Conservation (phyloP, 768 basidiomycete species). For the Rhizopogon vesiculosus region DNA sequence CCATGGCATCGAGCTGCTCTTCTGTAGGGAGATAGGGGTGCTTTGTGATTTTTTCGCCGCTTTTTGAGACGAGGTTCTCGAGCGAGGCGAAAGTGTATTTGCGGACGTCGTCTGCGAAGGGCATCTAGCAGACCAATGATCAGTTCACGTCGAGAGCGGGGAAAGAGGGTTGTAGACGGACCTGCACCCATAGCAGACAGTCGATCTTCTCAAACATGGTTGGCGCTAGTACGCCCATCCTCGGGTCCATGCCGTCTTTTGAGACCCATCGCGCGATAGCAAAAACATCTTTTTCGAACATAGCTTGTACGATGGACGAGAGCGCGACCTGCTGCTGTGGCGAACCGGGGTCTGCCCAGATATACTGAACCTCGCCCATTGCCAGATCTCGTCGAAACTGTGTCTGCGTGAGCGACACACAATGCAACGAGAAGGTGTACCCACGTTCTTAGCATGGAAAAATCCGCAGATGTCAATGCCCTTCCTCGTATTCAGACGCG, state of each 20-base stretch:
- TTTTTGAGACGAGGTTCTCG: constrained; percentile 64
- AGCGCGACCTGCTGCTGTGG: constrained; percentile 77
- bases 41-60: constrained; percentile 64
- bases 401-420: neutral
- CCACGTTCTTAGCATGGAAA: constrained; percentile 63
- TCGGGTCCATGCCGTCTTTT: constrained; percentile 70
- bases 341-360: constrained; percentile 70
- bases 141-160: neutral
- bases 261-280: constrained; percentile 85
- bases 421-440: constrained; percentile 8
- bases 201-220: constrained; percentile 62
- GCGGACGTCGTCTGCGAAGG: constrained; percentile 92
- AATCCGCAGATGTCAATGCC: constrained; percentile 91
- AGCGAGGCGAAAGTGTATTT: constrained; percentile 85
- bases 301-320: constrained; percentile 82
- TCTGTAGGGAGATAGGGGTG: constrained; percentile 84
- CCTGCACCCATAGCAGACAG: constrained; percentile 81
- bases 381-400: constrained; percentile 80
- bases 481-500: constrained; percentile 63
- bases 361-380: constrained; percentile 82
- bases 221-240: constrained; percentile 78
- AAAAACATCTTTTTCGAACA: constrained; percentile 57
- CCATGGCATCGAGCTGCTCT: constrained; percentile 79
- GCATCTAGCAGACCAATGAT: constrained; percentile 58
- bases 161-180: constrained; percentile 25